Conservation (phyloP, 2,329 filamentous ascomycete species). For the Lachnellula suecica region DNA sequence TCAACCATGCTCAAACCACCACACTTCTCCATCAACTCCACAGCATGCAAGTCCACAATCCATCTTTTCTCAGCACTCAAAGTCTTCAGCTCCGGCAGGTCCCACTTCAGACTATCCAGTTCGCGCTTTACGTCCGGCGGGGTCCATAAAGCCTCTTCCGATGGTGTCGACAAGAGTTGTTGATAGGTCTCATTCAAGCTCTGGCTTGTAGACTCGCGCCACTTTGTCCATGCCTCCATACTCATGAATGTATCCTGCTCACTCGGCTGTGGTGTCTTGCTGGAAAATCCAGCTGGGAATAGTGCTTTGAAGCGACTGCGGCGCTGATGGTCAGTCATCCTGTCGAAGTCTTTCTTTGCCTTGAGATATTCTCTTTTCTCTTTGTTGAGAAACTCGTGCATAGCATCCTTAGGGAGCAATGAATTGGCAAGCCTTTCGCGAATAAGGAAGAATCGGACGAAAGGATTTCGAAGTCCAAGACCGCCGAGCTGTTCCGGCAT, state of each 20-base stretch:
- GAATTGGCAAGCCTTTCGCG: constrained; percentile 21
- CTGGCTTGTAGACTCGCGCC: constrained; percentile 31
- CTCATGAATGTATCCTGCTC: constrained; percentile 33
- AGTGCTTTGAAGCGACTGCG: constrained; percentile 5
- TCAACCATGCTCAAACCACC: constrained; percentile 39
- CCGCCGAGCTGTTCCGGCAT: constrained; percentile 37
- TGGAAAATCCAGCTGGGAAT: constrained; percentile 9
- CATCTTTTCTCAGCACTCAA: constrained; percentile 34
- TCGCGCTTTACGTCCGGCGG: constrained; percentile 19
- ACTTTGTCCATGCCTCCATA: constrained; percentile 37
- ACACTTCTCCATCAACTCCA: constrained; percentile 37
- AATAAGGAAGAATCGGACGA: constrained; percentile 34
- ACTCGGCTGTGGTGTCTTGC: constrained; percentile 12
- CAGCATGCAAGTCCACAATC: constrained; percentile 35
- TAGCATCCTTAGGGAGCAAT: constrained; percentile 20
- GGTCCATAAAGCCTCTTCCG: constrained; percentile 20
- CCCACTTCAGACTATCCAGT: constrained; percentile 5
- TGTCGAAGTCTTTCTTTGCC: constrained; percentile 26
- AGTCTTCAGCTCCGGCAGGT: constrained; percentile 2
- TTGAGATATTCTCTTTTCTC: constrained; percentile 35
- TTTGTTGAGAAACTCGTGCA: constrained; percentile 27
- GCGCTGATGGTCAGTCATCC: constrained; percentile 25
- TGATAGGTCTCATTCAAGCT: constrained; percentile 30
- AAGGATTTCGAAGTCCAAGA: constrained; percentile 37
- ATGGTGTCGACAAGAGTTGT: constrained; percentile 26